A percentile compares a stretch with the other conserved stretches of the same genome.
phyloP scores from a whole-genome alignment of 495 filamentous ascomycete genomes.

The Penicillium desertorum region DNA sequence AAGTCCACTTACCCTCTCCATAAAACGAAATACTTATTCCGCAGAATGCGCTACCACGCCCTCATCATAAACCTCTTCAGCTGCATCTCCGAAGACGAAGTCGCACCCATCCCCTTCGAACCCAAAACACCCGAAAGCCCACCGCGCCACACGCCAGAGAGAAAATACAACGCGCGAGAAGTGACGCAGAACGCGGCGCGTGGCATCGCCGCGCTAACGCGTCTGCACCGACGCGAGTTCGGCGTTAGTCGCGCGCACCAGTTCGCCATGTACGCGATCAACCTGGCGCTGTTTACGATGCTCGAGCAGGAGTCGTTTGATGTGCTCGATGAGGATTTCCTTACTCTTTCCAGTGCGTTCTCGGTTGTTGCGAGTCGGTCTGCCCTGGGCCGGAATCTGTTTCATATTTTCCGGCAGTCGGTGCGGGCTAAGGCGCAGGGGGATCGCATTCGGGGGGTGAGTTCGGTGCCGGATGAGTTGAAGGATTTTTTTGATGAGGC shows the following conservation, averaged over 20 bases:
- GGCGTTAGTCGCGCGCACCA: slow-evolving; percentile 44
- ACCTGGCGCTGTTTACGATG: slow-evolving; percentile 44
- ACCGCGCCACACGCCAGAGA: slow-evolving; percentile 22
- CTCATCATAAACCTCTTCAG: slow-evolving; percentile 43
- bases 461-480: slow-evolving; percentile 33
- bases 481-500: slow-evolving; percentile 43
- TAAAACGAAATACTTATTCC: not conserved
- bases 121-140: slow-evolving; percentile 40
- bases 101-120: slow-evolving; percentile 19
- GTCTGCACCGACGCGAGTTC: slow-evolving; percentile 38
- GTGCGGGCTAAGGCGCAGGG: slow-evolving; percentile 37
- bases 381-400: slow-evolving; percentile 39
- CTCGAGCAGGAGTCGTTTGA: slow-evolving; percentile 38
- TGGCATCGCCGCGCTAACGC: slow-evolving; percentile 35
- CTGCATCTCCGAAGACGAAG: slow-evolving; percentile 26
- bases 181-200: slow-evolving; percentile 33
- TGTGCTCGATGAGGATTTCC: slow-evolving; percentile 41
- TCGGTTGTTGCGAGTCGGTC: slow-evolving; percentile 42
- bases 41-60: slow-evolving; percentile 44
- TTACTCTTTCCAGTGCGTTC: slow-evolving; percentile 40
- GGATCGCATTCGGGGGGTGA: slow-evolving; percentile 26
- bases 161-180: slow-evolving; percentile 28
- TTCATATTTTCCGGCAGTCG: slow-evolving; percentile 44
- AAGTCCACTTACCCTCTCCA: not conserved
- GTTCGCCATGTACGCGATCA: slow-evolving; percentile 48